Percentiles rank a stretch among this genome's conserved stretches.
Evolutionary conservation across 306 rosid species (phyloP).

Genomic region (Trifolium dubium): DNA sequence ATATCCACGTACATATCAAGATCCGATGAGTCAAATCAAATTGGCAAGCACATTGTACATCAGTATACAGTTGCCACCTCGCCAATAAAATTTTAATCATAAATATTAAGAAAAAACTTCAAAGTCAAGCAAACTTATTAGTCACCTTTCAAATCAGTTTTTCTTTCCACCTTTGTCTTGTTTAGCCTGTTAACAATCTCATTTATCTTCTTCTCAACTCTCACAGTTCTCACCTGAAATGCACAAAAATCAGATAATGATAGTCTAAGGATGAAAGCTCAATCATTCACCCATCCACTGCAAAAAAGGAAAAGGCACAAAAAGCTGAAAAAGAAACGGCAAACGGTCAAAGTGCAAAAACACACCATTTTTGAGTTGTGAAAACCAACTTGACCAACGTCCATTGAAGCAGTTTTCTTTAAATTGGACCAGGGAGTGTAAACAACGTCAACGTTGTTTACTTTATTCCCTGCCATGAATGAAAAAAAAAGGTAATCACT

Average conservation of each 20-base stretch:
- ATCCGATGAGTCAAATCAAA: conserved; percentile 25
- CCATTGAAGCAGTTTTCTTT: conserved; percentile 98
- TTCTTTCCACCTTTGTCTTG: conserved; percentile 90
- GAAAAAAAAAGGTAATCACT: neutral
- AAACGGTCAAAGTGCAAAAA: conserved; percentile 5
- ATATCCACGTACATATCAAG: conserved; percentile 23
- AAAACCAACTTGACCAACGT: conserved; percentile 98
- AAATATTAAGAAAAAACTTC: neutral
- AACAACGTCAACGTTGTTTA: conserved; percentile 89
- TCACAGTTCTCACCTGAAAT: conserved; percentile 81
- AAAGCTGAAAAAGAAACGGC: conserved; percentile 15
- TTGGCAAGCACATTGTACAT: conserved; percentile 21
- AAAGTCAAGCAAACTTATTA: conserved; percentile 14
- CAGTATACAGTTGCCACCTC: conserved; percentile 18
- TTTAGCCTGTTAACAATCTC: conserved; percentile 89
- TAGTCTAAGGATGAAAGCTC: conserved; percentile 33
- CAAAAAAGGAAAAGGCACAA: neutral
- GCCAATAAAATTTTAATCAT: conserved; percentile 1
- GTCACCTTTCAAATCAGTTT: conserved; percentile 92
- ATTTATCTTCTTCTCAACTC: conserved; percentile 91
- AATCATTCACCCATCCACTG: conserved; percentile 34
- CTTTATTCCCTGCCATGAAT: conserved; percentile 82
- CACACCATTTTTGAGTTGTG: conserved; percentile 77
- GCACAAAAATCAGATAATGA: conserved; percentile 39
- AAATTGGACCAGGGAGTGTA: conserved; percentile 98